These are phyloP conservation scores for Myxozyma sirexii DNA, from an alignment of 805 yeast genomes.

Conservation along the genomic window DNA sequence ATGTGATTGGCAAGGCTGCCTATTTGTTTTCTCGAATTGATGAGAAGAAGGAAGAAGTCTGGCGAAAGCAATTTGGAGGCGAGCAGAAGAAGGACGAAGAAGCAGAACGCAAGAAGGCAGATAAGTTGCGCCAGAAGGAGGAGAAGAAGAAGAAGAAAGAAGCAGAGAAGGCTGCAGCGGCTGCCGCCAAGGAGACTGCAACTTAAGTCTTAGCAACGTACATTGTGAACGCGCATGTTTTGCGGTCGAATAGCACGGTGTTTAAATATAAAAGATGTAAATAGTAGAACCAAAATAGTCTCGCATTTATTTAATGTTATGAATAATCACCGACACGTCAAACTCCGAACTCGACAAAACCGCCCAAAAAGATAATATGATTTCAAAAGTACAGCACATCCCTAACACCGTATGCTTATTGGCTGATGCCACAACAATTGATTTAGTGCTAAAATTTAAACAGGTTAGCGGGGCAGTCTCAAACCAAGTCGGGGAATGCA, in stretches of 20 bases:
- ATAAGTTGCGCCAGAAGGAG: conserved; percentile 27
- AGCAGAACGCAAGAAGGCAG: conserved; percentile 31
- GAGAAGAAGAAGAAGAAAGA: conserved; percentile 25
- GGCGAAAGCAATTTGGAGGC: conserved; percentile 89
- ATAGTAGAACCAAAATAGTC: background rate
- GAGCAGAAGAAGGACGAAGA: conserved; percentile 48
- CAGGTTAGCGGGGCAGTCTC: too few species aligned
- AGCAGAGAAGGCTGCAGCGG: conserved; percentile 16
- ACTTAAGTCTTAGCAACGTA: background rate
- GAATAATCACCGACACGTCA: background rate
- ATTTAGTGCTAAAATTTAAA: background rate
- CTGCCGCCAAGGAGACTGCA: conserved; percentile 4
- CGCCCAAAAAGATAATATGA: background rate
- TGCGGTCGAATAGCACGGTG: background rate
- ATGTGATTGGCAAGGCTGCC: conserved; percentile 86
- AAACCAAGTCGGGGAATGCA: too few species aligned
- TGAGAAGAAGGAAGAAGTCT: conserved; percentile 78
- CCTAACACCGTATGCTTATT: background rate
- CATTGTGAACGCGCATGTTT: too few species aligned
- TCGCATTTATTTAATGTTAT: background rate
- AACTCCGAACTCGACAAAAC: background rate
- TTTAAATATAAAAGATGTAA: background rate
- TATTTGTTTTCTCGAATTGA: conserved; percentile 92
- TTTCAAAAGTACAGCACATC: background rate
- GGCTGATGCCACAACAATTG: background rate